Base-by-base conservation (phyloP, 2,329 filamentous ascomycete genomes). In the Penicillium sp. region DNA sequence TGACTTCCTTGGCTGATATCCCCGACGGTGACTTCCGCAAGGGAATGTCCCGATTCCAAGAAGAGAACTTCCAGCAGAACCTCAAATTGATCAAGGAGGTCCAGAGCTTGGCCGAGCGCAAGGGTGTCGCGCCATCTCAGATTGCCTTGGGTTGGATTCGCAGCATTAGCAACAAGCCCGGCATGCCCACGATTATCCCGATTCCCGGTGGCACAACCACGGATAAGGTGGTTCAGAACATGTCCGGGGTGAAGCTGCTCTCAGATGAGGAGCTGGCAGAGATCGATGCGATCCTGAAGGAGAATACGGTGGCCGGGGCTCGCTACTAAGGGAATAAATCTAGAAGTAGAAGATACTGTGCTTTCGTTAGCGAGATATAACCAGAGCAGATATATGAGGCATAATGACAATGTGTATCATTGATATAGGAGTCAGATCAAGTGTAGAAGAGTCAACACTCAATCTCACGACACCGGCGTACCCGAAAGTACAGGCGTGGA, bases 201-300 rank as follows among this genome's bases (percentile, higher is more conserved):
- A 72, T 73, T 34, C 70, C 70, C 6, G 72, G 71, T 21, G 67
- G 68, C 29, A 73, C 70, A n/a, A 71, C 71, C n/a, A 62, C 54
- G 13, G 65, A 70, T 49, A 73, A 70, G 62, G 66, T 73, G 24
- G 65, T 63, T 28, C 70, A 75, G 60, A 75, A 74, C 37, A 58
- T 66, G 61, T 37, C 63, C 16, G 67, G 66, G 9, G 60, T 69
- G 3, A 63, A 68, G 39, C 50, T 58, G 31, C 58, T 76, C 8
- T 65, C 64, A 2, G 69, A 72, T 36, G 63, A 66, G 14, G 73
- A 77, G 48, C 60, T 83, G 69, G 76, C 77, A 40, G 79, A 81
- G 62, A 75, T 86, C 48, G 77, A 80, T 36, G 72, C 75, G 16
- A 77, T 86, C 52, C 56, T 84, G 56, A 77, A 79, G 58, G 76